A percentile compares a stretch with the other conserved stretches of the same genome.
phyloP scores from a whole-genome alignment of 148 eudicot genomes.

The Fallopia convolvulus region DNA sequence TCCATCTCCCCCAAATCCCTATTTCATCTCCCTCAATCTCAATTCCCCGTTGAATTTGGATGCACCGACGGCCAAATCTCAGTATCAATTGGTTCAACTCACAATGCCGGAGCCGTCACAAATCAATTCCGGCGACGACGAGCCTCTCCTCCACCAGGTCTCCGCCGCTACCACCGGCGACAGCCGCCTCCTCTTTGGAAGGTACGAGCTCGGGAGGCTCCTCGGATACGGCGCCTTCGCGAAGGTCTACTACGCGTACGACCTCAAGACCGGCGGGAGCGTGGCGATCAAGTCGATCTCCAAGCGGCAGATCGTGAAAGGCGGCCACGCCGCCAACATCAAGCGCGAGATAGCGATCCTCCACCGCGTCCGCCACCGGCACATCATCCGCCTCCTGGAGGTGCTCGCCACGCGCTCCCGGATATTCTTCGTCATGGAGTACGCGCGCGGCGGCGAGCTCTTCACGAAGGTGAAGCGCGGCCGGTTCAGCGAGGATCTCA shows the following conservation, averaged over 20 bases:
- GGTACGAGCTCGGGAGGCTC: constrained; percentile 56
- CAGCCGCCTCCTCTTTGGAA: constrained; percentile 23
- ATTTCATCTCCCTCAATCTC: neutral
- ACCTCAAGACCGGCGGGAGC: constrained; percentile 36
- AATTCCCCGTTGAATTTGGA: neutral
- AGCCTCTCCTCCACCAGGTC: constrained; percentile 3
- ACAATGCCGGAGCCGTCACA: constrained; percentile 1
- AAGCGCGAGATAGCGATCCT: constrained; percentile 58
- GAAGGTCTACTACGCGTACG: constrained; percentile 62
- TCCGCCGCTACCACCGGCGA: neutral
- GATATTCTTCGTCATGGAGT: constrained; percentile 59
- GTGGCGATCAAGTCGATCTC: constrained; percentile 56
- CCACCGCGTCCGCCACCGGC: constrained; percentile 48
- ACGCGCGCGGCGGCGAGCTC: constrained; percentile 72
- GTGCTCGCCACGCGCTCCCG: constrained; percentile 56
- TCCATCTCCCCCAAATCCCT: neutral
- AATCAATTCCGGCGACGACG: neutral
- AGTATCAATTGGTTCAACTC: neutral
- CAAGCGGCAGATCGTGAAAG: constrained; percentile 30
- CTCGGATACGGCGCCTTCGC: constrained; percentile 67
- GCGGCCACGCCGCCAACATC: constrained; percentile 29
- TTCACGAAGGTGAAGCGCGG: constrained; percentile 51
- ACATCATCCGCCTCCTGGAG: constrained; percentile 51
- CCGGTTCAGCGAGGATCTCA: constrained; percentile 62
- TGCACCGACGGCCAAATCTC: neutral